These are phyloP conservation scores for Aspergillus unguis DNA, from an alignment of 2,329 filamentous ascomycete species.

Conservation along the genomic window DNA sequence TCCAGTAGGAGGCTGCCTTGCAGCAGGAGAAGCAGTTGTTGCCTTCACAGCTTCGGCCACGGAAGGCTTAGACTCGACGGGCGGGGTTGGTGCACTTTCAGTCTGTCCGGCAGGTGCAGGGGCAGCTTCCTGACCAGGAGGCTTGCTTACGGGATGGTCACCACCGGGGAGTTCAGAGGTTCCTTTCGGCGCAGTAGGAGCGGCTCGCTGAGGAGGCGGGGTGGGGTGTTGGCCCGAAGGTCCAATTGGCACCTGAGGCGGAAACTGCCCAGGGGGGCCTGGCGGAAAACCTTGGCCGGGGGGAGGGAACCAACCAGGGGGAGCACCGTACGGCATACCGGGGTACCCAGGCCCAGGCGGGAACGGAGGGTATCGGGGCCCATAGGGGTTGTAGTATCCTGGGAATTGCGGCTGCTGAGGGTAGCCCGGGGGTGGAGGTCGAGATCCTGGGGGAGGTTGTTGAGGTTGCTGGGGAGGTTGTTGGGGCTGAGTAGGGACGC, in stretches of 20 bases:
- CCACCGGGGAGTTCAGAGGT: slow-evolving; percentile 45
- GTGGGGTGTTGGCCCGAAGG: slow-evolving; percentile 49
- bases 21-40: slow-evolving; percentile 21
- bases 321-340: slow-evolving; percentile 74
- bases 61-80: slow-evolving; percentile 39
- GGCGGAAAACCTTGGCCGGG: slow-evolving; percentile 72
- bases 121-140: slow-evolving; percentile 33
- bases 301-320: slow-evolving; percentile 71
- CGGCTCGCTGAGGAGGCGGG: slow-evolving; percentile 36
- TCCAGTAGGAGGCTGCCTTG: slow-evolving; percentile 26
- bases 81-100: slow-evolving; percentile 34
- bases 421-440: slow-evolving; percentile 38
- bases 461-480: slow-evolving; percentile 43
- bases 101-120: slow-evolving; percentile 29
- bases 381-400: slow-evolving; percentile 46
- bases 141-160: slow-evolving; percentile 36
- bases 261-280: slow-evolving; percentile 59
- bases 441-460: slow-evolving; percentile 43
- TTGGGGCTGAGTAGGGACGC: slow-evolving; percentile 35
- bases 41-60: slow-evolving; percentile 37
- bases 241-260: slow-evolving; percentile 57
- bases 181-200: slow-evolving; percentile 31
- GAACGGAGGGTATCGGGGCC: slow-evolving; percentile 49
- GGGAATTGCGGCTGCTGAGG: slow-evolving; percentile 44
- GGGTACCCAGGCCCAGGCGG: slow-evolving; percentile 64